Evolutionary conservation across 2,329 filamentous ascomycete genomes (phyloP), one percentile per base, ranked within the genome.

Genomic region (Zasmidium citrigriseum): DNA sequence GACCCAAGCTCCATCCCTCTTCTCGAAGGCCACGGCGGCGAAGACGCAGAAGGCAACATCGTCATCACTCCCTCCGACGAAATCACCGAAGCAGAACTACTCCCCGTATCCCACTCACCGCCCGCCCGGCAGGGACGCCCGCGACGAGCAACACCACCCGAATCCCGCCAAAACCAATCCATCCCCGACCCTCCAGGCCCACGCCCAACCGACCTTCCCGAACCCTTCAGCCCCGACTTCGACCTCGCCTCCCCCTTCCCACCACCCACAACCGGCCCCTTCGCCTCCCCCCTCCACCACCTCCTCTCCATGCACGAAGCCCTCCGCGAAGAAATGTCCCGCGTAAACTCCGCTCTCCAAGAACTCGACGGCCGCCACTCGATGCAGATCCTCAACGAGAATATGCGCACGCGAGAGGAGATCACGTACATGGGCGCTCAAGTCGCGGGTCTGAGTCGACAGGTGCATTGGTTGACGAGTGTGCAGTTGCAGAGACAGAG

Each of bases 301-400:
- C 77, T 87, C 2, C 79, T 87, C 23, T 83, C 81, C 2, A 78
- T 87, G 51, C 84, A 87, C 67, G 84, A 87, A 65, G 81, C 80
- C 21, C 76, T 87, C 18, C 82, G 85, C 12, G 82, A 85, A 46
- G 84, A 87, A 68, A 80, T 87, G 50, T 74, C 75, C 18, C 82
- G 83, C 50, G 76, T 86, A 24, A 78, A 80, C 14, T 77, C 79
- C 52, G 80, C 82, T 2, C 75, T 87, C 10, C 79, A 80, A 2
- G 84, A 86, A 56, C 76, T 86, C 45, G 85, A 88, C 61, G 83
- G 82, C 48, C 80, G 84, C 34, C 81, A 83, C 38, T 85, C 78
- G 70, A 85, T 87, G 83, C 81, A 84, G 58, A 80, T 85, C 44
- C 80, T 87, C 74, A 87, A 86, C 64, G 85, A 87, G 68, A 84